Evolutionary conservation across 2,329 filamentous ascomycete genomes (phyloP), one percentile per base, ranked within the genome.

Genomic region (Hypoxylon sp.): DNA sequence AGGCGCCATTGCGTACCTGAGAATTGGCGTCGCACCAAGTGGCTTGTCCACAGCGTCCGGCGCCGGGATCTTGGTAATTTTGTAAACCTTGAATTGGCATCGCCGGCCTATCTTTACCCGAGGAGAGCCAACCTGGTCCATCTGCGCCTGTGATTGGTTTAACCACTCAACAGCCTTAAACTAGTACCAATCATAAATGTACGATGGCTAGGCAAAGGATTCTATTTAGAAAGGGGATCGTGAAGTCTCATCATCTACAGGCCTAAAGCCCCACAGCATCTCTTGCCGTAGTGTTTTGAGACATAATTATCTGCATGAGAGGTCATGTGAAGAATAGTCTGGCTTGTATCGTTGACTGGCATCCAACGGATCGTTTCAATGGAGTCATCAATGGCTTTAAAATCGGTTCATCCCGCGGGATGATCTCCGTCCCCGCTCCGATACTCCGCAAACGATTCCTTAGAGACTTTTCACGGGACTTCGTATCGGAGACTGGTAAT

Each of bases 371-470:
- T 11, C 51, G 32, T 38, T 60, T 17, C n/a, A 46, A 56, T 63
- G 55, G 59, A 67, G 52, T 61, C 52, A 57, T 58, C 36, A 55
- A 43, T 19, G 38, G 38, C 28, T 28, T 30, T 30, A 46, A 28
- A 48, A 17, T 50, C 50, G 45, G 19, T 36, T 43, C 65, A 71
- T 63, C 69, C 69, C 67, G 69, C 66, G 67, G 67, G 69, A 64
- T 72, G 64, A 48, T 38, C 41, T 52, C 65, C 68, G 62, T 61
- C 58, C 58, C 63, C 63, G 57, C 70, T 67, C 68, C 70, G 68
- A 66, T 69, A 34, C 56, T 58, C 63, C 63, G 56, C 60, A 66
- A 56, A 21, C 36, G 23, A 45, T 5, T 4, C 32, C 28, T 43
- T 48, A 53, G 23, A 43, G 60, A 30, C 14, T 28, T 58, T 38